These are phyloP conservation scores for Gastrodia elata DNA, from an alignment of 106 monocot genomes.

Conservation along the genomic window DNA sequence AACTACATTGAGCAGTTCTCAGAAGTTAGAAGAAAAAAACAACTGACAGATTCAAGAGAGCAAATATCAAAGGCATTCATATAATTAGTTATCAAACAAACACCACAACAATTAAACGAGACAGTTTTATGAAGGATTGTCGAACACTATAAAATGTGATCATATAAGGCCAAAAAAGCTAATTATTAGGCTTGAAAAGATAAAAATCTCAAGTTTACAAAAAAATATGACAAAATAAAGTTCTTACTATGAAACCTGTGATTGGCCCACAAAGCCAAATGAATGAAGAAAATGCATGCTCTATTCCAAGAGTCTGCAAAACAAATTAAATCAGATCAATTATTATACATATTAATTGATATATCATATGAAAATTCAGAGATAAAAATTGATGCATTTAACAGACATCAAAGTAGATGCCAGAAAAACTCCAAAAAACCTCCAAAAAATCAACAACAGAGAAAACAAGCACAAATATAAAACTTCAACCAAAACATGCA, in stretches of 20 bases:
- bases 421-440: too few species aligned
- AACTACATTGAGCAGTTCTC: neutral
- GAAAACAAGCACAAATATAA: neutral
- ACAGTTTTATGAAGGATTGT: neutral
- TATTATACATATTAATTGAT: neutral
- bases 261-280: constrained; percentile 99
- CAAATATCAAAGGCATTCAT: neutral
- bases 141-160: neutral
- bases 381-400: neutral
- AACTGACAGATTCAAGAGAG: neutral
- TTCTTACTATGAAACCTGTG: constrained; percentile 86
- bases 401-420: neutral
- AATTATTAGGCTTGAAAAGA: neutral
- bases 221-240: neutral
- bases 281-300: constrained; percentile 89
- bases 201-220: neutral
- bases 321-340: constrained; percentile 8
- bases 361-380: neutral
- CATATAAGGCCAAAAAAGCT: neutral
- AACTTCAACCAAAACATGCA: neutral
- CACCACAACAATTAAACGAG: neutral
- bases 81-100: neutral
- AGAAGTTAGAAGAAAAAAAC: neutral
- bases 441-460: neutral
- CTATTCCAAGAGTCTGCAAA: constrained; percentile 89